phyloP scores from a whole-genome alignment of 2,329 filamentous ascomycete genomes.

The Sporothrix phasma region DNA sequence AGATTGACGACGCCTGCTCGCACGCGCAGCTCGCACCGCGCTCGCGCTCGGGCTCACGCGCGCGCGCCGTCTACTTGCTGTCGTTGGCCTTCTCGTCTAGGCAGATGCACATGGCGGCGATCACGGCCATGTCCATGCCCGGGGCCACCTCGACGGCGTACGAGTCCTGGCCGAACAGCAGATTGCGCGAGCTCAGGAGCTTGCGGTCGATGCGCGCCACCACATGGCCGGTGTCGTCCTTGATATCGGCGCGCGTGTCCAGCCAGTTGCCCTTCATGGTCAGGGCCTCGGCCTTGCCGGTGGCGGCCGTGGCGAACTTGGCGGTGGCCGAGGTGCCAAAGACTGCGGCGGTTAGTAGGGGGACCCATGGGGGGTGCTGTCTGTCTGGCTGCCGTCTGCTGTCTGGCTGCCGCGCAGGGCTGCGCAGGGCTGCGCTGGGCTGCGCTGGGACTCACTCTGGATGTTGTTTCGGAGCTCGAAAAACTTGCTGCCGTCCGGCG shows the following conservation, averaged over 20 bases:
- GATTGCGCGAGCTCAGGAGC: conserved; percentile 45
- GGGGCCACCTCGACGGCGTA: conserved; percentile 56
- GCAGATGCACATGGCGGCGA: conserved; percentile 57
- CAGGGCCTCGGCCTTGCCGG: conserved; percentile 36
- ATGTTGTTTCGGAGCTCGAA: conserved; percentile 48
- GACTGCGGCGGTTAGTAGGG: conserved; percentile 29
- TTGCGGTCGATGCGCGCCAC: conserved; percentile 52
- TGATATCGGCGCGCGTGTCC: conserved; percentile 31
- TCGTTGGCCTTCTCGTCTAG: conserved; percentile 57
- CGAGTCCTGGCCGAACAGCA: conserved; percentile 53
- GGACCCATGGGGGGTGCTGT: neutral
- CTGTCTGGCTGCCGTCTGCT: neutral
- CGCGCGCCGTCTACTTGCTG: conserved; percentile 9
- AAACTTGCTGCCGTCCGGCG: conserved; percentile 35
- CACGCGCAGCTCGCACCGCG: no score
- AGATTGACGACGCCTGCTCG: no score
- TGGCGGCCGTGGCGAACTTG: conserved; percentile 42
- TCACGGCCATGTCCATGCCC: conserved; percentile 54
- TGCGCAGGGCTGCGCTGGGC: no score
- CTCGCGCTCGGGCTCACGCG: no score
- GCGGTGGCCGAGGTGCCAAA: conserved; percentile 44
- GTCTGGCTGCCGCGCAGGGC: no score
- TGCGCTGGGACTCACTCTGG: conserved; percentile 30
- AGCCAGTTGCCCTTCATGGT: conserved; percentile 53
- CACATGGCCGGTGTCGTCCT: conserved; percentile 20